Conservation (phyloP, 2,329 filamentous ascomycete species). For the Cryphonectria japonica region DNA sequence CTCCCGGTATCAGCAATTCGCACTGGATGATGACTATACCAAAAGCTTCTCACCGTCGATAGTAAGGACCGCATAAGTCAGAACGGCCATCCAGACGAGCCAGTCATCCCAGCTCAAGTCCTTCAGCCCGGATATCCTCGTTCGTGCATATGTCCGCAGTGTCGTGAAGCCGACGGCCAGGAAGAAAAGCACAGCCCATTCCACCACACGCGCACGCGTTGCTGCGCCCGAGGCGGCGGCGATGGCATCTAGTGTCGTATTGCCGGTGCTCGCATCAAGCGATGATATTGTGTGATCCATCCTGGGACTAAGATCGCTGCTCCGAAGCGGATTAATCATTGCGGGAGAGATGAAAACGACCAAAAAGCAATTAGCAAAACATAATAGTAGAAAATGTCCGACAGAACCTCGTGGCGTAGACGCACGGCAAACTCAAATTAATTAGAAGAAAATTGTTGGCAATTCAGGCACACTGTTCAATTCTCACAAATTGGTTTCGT, state of each 20-base stretch:
- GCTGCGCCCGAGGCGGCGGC: slow-evolving; percentile 22
- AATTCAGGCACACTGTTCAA: background rate
- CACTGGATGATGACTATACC: background rate
- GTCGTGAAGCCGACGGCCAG: slow-evolving; percentile 35
- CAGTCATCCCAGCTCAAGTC: slow-evolving; percentile 38
- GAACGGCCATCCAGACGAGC: slow-evolving; percentile 34
- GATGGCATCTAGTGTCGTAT: slow-evolving; percentile 23
- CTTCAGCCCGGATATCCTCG: slow-evolving; percentile 33
- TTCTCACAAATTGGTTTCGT: background rate
- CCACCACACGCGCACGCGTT: slow-evolving; percentile 7
- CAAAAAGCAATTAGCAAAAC: background rate
- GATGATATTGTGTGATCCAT: background rate
- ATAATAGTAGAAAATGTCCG: too few species aligned
- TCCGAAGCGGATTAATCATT: background rate
- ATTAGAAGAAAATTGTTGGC: background rate
- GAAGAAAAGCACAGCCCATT: slow-evolving; percentile 32
- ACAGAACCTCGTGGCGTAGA: background rate
- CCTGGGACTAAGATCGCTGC: background rate
- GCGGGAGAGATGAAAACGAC: background rate
- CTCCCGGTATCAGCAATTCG: background rate
- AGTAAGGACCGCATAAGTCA: slow-evolving; percentile 12
- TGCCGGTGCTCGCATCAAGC: slow-evolving; percentile 20
- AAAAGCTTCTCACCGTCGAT: slow-evolving; percentile 4
- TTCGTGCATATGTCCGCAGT: slow-evolving; percentile 38
- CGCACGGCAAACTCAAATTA: background rate